These are phyloP conservation scores for Fusarium sp. DNA, from an alignment of 2,329 filamentous ascomycete genomes.

Conservation along the genomic window DNA sequence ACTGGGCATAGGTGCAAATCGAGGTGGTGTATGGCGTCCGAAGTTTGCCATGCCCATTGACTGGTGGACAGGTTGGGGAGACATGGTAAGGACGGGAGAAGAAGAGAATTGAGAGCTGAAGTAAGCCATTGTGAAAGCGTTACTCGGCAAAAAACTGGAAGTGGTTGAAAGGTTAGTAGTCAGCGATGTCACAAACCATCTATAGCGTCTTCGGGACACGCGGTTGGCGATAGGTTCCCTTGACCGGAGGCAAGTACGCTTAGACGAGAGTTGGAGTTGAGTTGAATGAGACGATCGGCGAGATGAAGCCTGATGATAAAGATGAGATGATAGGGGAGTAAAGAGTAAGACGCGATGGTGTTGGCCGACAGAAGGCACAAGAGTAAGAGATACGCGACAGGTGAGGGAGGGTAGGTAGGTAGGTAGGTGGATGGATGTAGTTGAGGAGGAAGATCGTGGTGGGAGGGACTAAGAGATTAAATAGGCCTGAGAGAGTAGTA, in stretches of 20 bases:
- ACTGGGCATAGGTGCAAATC: conserved; percentile 45
- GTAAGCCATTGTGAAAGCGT: conserved; percentile 58
- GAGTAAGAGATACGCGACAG: conserved; percentile 26
- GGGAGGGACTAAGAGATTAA: conserved; percentile 11
- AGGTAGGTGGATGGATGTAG: conserved; percentile 2
- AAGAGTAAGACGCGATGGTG: conserved; percentile 21
- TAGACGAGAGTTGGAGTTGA: conserved; percentile 7
- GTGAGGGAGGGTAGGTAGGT: conserved; percentile 19
- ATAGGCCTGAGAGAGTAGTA: conserved; percentile 13
- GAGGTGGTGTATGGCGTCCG: conserved; percentile 46
- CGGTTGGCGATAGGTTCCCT: conserved; percentile 32
- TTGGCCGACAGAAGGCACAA: conserved; percentile 33
- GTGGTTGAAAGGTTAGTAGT: conserved; percentile 51
- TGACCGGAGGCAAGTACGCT: conserved; percentile 20
- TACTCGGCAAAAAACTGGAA: conserved; percentile 39
- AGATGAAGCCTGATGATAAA: conserved; percentile 10
- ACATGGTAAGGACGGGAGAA: conserved; percentile 62
- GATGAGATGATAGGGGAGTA: too few species aligned
- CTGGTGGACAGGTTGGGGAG: conserved; percentile 55
- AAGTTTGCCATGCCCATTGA: conserved; percentile 53
- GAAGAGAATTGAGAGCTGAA: conserved; percentile 61
- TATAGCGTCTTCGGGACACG: conserved; percentile 41
- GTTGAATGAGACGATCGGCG: conserved; percentile 6
- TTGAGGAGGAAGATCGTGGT: conserved; percentile 17
- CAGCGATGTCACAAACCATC: conserved; percentile 54